phyloP scores from a whole-genome alignment of 2,329 filamentous ascomycete genomes.

The Aspergillus brunneoviolaceus region DNA sequence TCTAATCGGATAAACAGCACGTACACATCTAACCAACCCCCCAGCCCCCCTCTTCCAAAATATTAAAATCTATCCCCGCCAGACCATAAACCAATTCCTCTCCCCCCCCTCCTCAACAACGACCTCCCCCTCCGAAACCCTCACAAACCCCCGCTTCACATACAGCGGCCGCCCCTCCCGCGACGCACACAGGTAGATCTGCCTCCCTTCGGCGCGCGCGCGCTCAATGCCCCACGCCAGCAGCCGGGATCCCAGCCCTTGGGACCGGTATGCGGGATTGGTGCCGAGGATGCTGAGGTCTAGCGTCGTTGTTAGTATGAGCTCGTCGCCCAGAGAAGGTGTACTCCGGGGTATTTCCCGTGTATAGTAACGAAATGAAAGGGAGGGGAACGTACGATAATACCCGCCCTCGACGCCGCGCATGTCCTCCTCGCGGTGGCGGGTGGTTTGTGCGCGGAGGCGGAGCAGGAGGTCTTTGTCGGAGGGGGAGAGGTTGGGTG shows the following conservation, averaged over 20 bases:
- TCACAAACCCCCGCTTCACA: conserved; percentile 39
- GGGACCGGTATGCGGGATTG: conserved; percentile 23
- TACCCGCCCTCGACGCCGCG: conserved; percentile 12
- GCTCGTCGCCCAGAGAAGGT: no score
- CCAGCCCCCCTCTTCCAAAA: no score
- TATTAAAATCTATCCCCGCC: background rate
- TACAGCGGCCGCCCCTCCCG: conserved; percentile 38
- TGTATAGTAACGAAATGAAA: no score
- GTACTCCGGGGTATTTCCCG: no score
- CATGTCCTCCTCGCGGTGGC: background rate
- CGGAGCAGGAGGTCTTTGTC: background rate
- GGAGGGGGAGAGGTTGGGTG: background rate
- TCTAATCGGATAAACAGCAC: no score
- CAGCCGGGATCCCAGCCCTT: conserved; percentile 28
- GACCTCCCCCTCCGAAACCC: conserved; percentile 12
- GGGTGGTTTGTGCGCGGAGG: background rate
- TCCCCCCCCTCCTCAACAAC: background rate
- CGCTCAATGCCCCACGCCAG: conserved; percentile 39
- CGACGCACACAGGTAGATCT: conserved; percentile 39
- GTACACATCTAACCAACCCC: no score
- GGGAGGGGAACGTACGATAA: conserved; percentile 23
- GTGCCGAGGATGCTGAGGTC: conserved; percentile 27
- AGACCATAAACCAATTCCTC: conserved; percentile 13
- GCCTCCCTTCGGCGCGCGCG: conserved; percentile 35
- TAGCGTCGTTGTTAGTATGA: no score